These are phyloP conservation scores for Eutypella sp. DNA, from an alignment of 2,329 filamentous ascomycete genomes.

Conservation along the genomic window DNA sequence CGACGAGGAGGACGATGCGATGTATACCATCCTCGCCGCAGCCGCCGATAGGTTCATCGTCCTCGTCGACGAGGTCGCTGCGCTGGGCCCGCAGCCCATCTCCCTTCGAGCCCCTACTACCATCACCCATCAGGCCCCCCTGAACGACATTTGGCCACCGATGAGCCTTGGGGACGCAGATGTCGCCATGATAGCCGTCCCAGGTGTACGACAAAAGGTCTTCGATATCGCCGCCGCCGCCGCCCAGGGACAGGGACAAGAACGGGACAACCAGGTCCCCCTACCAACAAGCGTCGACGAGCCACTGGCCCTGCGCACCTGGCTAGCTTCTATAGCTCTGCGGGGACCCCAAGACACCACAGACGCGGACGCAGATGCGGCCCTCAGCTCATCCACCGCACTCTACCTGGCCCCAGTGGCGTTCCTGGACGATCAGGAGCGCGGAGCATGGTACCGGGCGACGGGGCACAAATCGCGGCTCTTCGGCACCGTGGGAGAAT, in stretches of 20 bases:
- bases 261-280: not conserved
- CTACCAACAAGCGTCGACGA: conserved; percentile 10
- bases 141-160: conserved; percentile 8
- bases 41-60: conserved; percentile 6
- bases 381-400: not conserved
- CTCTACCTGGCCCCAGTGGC: conserved; percentile 14
- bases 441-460: conserved; percentile 10
- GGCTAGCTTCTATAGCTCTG: conserved; percentile 11
- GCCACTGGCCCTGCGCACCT: conserved; percentile 6
- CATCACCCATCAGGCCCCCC: not conserved
- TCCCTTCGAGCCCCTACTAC: not conserved
- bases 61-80: conserved; percentile 4
- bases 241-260: not conserved
- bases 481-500: conserved; percentile 13
- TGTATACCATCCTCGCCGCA: not conserved
- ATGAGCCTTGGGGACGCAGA: conserved; percentile 6
- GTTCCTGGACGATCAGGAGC: conserved; percentile 8
- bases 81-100: not conserved
- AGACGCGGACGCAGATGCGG: too few species aligned
- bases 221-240: conserved; percentile 8
- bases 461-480: conserved; percentile 13
- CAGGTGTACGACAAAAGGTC: conserved; percentile 4
- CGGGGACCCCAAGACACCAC: not conserved
- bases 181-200: conserved; percentile 11
- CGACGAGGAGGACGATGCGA: not conserved